Base-by-base conservation (phyloP, 2,329 filamentous ascomycete genomes). In the Phoma sp. region DNA sequence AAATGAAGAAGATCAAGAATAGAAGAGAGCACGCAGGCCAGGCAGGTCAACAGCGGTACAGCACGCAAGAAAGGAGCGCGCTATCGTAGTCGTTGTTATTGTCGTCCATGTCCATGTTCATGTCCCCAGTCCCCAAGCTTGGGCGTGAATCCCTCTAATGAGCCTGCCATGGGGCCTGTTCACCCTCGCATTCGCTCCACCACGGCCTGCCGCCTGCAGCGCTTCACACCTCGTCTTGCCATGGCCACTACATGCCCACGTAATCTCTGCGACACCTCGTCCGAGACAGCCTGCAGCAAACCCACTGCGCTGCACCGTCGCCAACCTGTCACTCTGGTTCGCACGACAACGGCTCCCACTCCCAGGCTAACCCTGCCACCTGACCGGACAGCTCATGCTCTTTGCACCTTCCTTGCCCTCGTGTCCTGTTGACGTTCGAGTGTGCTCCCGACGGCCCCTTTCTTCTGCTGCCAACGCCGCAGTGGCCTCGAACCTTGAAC, bases 1-100 rank as follows among this genome's bases (percentile, higher is more conserved):
- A 24, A 24, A 24, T 4, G 22, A 24, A 24, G 22, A 24, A 24
- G 22, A 24, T 3, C 3, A 27, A 43, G 61, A 58, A 36, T 54
- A 62, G 51, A 31, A 31, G 12, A 31, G 2, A 21, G 56, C 41
- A 56, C 52, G 22, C 50, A 52, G 51, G 52, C 50, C 55, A 57
- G 43, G n/a, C 57, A 58, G 41, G 39, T 45, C 29, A 6, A 22
- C 15, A 17, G 36, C 50, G 31, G 46, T 33, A 38, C 43, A 44
- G 43, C 12, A 31, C 29, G 12, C 29, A 31, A 5, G 36, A 45
- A 52, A 46, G 51, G 39, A 54, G 43, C 21, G 22, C 51, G 35
- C 44, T 24, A n/a, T 13, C 13, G 19, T 17, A 32, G 25, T 35
- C 2, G 8, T 36, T 36, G 33, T 15, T 35, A 10, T 35, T 46